Base-by-base conservation (phyloP, 768 basidiomycete genomes). In the Tulasnella sp. region DNA sequence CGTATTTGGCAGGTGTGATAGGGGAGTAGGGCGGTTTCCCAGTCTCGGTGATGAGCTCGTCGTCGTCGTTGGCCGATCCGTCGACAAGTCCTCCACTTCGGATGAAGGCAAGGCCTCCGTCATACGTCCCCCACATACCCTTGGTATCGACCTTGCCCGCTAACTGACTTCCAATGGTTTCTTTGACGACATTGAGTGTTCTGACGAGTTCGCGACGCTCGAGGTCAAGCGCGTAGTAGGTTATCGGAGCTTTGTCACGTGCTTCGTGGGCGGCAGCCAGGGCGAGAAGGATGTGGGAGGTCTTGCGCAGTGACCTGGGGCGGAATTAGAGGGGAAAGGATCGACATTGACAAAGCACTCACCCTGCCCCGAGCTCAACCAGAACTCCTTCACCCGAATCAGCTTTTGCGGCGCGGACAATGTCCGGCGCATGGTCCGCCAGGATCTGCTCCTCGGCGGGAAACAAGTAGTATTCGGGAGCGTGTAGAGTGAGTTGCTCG, bases 291-390 rank as follows among this genome's bases (percentile, higher is more conserved):
- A 99, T 75, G 65, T 84, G 81, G 6, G 87, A 88, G 0, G 92
- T 93, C 73, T 96, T 94, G 63, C 88, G 78, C 45, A 97, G 72
- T 19, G 92, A 78, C 17, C 90, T 93, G 65, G 15, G 29, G 56
- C 6, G 14, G 25, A 4, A 48, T 25, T 6, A 40, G 1, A 4
- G 2, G 17, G 6, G 3, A 32, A 32, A 17, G n/a, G 25, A 29
- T 25, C 1, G 19, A 9, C 34, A 5, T 48, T 17, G 7, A 14
- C 43, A 19, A 1, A 6, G 12, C 1, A 2, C 57, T 25, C 36
- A 92, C 89, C 93, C 93, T 7, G 92, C 88, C 41, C 94, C 93
- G n/a, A 98, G 76, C 66, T 97, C 93, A 39, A 97, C 74, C 6
- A 96, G 74, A 50, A 82, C 75, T 52, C 66, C 70, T 3, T 80